Evolutionary conservation across 345 rosid genomes (phyloP).

Genomic region (Fremontodendron californicum): DNA sequence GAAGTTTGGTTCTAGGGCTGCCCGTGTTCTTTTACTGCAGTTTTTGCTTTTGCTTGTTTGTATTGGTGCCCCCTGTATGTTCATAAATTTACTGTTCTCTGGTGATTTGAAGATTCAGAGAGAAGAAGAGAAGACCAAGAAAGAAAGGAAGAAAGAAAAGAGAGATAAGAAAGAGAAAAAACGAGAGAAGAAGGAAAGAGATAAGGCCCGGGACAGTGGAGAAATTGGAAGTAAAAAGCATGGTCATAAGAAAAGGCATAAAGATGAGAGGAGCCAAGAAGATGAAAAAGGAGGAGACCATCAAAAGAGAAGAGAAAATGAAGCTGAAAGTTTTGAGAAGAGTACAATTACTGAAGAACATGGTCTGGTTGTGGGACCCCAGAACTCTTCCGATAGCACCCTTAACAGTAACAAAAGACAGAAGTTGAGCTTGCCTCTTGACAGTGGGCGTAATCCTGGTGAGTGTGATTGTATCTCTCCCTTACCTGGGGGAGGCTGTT

Average conservation of each 20-base stretch:
- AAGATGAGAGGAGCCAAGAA: conserved; percentile 25
- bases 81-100: conserved; percentile 19
- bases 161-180: conserved; percentile 25
- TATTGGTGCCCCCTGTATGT: not conserved
- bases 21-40: not conserved
- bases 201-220: conserved; percentile 29
- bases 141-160: conserved; percentile 24
- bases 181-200: conserved; percentile 29
- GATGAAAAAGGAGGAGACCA: conserved; percentile 27
- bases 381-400: conserved; percentile 29
- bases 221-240: conserved; percentile 27
- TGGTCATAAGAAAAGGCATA: conserved; percentile 33
- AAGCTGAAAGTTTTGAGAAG: conserved; percentile 38
- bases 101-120: conserved; percentile 33
- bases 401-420: conserved; percentile 36
- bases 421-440: conserved; percentile 30
- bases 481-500: conserved; percentile 49
- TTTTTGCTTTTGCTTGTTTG: not conserved
- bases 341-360: conserved; percentile 64
- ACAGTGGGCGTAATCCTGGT: conserved; percentile 51
- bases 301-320: conserved; percentile 28
- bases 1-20: not conserved
- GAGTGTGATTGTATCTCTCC: conserved; percentile 51
- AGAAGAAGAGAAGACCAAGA: conserved; percentile 34
- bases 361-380: conserved; percentile 35